Evolutionary conservation across 805 yeast species (phyloP), one percentile per base, ranked within the genome.

Genomic region (Suhomyces vadensis): DNA sequence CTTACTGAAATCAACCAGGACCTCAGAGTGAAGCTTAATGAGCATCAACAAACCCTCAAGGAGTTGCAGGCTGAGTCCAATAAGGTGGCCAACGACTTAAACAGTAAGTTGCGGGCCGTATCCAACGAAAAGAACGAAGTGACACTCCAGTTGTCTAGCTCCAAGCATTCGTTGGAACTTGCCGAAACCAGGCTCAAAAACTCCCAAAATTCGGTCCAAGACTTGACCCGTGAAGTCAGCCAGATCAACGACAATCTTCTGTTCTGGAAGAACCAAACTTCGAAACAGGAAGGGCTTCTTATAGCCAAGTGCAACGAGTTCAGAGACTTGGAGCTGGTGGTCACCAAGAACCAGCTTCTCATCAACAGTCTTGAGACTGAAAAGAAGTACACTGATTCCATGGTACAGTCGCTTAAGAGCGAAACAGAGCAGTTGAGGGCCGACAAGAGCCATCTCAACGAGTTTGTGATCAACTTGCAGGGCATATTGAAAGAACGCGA

Each of bases 401-500:
- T 75, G 10, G 83, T 81, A 50, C 60, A 65, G 13, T 67, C 84
- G 8, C 60, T 86, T 23, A 66, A 74, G 24, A 64, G 66, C 10
- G 88, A 85, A 48, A 72, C 81, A 33, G 63, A 66, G 6, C 74
- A 70, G 22, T 63, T 86, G 43, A 65, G 73, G 36, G 73, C 74
- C 2, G 96, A 89, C 56, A 81, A 79, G 53, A 61, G 74, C 5
- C 74, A 79, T 41, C 65, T 87, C 31, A 82, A 76, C 51, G 73
- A 78, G 3, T 68, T 82, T 46, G 73, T 86, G 7, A 60, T 76
- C 6, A 83, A 77, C 53, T 64, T 87, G 36, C 92, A 87, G 60
- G 56, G 80, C 2, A 57, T 80, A 31, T 79, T 81, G 44, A 72
- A 72, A 41, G 91, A 87, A 56, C 73, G 90, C 42, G 85, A 83